Base-by-base conservation (phyloP, 1,139 yeast species). In the Kluyveromyces sp. region DNA sequence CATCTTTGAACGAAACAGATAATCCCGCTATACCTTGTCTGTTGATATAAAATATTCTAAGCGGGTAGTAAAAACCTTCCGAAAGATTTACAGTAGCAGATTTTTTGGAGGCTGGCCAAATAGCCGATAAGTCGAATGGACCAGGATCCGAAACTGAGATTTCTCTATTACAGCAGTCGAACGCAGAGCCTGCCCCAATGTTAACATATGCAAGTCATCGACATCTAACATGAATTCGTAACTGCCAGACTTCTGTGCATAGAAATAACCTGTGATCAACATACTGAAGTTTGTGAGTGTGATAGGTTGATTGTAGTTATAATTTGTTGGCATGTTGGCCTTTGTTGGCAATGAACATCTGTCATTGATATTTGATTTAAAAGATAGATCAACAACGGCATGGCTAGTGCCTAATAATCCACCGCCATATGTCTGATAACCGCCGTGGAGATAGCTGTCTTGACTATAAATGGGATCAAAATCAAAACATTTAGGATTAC, bases 121-220 rank as follows among this genome's bases (percentile, higher is more conserved):
- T n/a, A n/a, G 52, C 48, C 34, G 29, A 33, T 4, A 51, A 34
- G 5, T 36, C 41, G 37, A 49, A 50, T n/a, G 28, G 29, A 5
- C 43, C 47, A 2, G 53, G 51, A 34, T 48, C 37, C 7, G 45
- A 5, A 10, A 34, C 46, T n/a, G 34, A 2, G 8, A 8, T 5
- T 2, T 25, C 31, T 27, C 8, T 25, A 3, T 47, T 50, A 41
- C 55, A 52, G 30, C 51, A 49, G 30, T 43, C 45, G 38, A 47
- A 52, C 8, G 55, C 51, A 31, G 37, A 43, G 37, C 50, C 53
- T 21, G 48, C n/a, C 53, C 53, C 55, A 28, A 52, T 41, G 29
- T 46, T 45, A 34, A 48, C 46, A 37, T 45, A 37, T 4, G 49
- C 48, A 33, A 44, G 40, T 51, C 55, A 39, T 52, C 55, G 41